Percentiles rank a stretch among this genome's conserved stretches.
Evolutionary conservation across 2,329 filamentous ascomycete species (phyloP).

Genomic region (Penicillium digitatum): DNA sequence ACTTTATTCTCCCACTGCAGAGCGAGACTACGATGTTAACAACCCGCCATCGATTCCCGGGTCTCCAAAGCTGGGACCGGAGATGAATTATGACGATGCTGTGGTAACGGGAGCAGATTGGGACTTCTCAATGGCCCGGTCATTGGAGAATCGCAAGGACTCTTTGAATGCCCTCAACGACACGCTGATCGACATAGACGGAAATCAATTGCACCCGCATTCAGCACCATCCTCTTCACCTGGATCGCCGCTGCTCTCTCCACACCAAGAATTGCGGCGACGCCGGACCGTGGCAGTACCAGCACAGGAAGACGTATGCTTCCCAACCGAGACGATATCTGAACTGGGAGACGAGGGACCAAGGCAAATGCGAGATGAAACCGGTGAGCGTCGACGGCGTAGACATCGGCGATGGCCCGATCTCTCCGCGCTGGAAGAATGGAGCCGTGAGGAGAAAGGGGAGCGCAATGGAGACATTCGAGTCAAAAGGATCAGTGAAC

Average conservation of each 20-base stretch:
- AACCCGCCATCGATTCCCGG: constrained; percentile 61
- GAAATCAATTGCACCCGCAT: constrained; percentile 19
- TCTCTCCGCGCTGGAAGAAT: constrained; percentile 76
- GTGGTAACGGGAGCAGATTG: constrained; percentile 44
- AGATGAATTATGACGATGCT: constrained; percentile 54
- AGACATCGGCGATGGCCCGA: constrained; percentile 80
- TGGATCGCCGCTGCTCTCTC: constrained; percentile 36
- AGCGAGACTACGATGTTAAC: constrained; percentile 58
- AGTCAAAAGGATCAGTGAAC: constrained; percentile 89
- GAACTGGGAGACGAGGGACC: constrained; percentile 73
- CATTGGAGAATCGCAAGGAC: constrained; percentile 36
- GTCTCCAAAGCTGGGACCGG: constrained; percentile 53
- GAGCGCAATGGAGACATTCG: constrained; percentile 75
- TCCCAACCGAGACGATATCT: constrained; percentile 73
- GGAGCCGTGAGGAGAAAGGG: constrained; percentile 87
- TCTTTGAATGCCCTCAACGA: constrained; percentile 34
- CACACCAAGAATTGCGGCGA: constrained; percentile 38
- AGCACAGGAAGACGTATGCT: constrained; percentile 86
- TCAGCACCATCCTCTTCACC: constrained; percentile 37
- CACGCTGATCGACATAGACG: constrained; percentile 46
- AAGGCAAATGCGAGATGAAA: constrained; percentile 46
- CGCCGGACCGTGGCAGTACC: constrained; percentile 60
- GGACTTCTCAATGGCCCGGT: constrained; percentile 37
- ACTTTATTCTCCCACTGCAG: constrained; percentile 19
- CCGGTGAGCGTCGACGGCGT: constrained; percentile 50